These are phyloP conservation scores for Penicillium brevicompactum DNA, from an alignment of 2,329 filamentous ascomycete species.

Conservation along the genomic window DNA sequence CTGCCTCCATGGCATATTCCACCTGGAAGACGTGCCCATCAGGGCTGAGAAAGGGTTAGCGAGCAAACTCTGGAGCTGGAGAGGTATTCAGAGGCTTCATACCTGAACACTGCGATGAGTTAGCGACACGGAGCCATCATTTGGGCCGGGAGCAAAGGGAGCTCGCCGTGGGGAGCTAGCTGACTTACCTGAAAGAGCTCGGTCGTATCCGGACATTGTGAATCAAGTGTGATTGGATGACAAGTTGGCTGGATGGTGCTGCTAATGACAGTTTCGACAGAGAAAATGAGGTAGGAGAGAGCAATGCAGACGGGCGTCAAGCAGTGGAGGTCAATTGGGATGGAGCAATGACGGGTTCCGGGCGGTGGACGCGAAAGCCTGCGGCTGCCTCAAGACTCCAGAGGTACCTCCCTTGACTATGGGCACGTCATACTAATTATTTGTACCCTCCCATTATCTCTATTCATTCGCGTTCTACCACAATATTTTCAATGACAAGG, in stretches of 20 bases:
- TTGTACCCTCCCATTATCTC: constrained; percentile 4
- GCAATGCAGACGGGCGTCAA: constrained; percentile 13
- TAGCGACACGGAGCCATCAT: constrained; percentile 36
- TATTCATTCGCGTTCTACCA: not conserved
- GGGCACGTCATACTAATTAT: not conserved
- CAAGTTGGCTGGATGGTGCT: not conserved
- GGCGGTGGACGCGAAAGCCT: constrained; percentile 30
- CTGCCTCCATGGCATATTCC: constrained; percentile 97
- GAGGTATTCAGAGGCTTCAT: constrained; percentile 22
- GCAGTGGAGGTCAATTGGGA: constrained; percentile 17
- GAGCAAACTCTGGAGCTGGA: constrained; percentile 16
- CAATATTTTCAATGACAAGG: not conserved
- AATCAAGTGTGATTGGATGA: constrained; percentile 6
- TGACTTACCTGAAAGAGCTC: constrained; percentile 91
- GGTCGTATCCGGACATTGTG: constrained; percentile 89
- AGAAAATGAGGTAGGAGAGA: constrained; percentile 8
- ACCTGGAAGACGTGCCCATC: constrained; percentile 99
- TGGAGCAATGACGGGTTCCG: constrained; percentile 29
- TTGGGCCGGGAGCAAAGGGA: constrained; percentile 33
- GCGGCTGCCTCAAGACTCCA: constrained; percentile 27
- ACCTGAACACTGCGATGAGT: constrained; percentile 77
- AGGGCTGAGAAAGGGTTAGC: constrained; percentile 69
- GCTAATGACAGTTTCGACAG: not conserved
- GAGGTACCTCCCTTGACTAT: constrained; percentile 7
- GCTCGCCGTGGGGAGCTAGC: constrained; percentile 25